These are phyloP conservation scores for Rhodotorula sp. DNA, from an alignment of 1,284 basidiomycete genomes.

Conservation along the genomic window DNA sequence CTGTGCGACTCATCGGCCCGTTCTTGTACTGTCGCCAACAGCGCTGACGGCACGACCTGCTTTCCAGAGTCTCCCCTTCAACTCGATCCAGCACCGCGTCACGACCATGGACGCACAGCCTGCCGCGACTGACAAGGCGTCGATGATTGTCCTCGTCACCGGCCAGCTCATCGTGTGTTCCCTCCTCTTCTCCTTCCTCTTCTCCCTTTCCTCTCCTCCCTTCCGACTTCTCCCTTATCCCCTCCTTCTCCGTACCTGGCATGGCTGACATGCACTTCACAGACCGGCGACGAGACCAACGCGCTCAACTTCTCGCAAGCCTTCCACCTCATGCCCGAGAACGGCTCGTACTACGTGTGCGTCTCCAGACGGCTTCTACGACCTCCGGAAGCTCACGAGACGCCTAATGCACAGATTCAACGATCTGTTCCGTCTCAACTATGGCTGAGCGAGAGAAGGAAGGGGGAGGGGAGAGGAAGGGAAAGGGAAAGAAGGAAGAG, in stretches of 20 bases:
- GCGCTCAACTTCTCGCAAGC: constrained; percentile 84
- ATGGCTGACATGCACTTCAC: constrained; percentile 12
- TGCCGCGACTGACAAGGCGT: constrained; percentile 61
- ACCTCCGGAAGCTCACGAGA: neutral
- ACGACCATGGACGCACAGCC: constrained; percentile 87
- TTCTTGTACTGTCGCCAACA: neutral
- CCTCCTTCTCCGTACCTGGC: neutral
- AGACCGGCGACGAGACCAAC: constrained; percentile 76
- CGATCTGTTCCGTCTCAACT: neutral
- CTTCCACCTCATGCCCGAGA: constrained; percentile 84
- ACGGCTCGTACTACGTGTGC: constrained; percentile 68
- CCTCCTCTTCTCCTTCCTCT: constrained; percentile 17
- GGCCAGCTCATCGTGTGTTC: constrained; percentile 69
- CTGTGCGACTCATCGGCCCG: constrained; percentile 53
- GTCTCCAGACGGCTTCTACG: neutral
- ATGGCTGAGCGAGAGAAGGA: neutral
- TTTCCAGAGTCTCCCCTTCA: constrained; percentile 73
- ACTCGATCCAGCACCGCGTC: constrained; percentile 76
- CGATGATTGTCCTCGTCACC: constrained; percentile 82
- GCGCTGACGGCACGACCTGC: neutral
- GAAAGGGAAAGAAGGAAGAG: too few relatives aligned
- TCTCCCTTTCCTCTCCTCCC: neutral
- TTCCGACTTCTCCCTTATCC: neutral
- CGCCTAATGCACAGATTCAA: neutral
- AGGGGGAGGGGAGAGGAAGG: too few relatives aligned